Conservation (phyloP, 78 protist species). For the Planoprotostelium fungivorum region DNA sequence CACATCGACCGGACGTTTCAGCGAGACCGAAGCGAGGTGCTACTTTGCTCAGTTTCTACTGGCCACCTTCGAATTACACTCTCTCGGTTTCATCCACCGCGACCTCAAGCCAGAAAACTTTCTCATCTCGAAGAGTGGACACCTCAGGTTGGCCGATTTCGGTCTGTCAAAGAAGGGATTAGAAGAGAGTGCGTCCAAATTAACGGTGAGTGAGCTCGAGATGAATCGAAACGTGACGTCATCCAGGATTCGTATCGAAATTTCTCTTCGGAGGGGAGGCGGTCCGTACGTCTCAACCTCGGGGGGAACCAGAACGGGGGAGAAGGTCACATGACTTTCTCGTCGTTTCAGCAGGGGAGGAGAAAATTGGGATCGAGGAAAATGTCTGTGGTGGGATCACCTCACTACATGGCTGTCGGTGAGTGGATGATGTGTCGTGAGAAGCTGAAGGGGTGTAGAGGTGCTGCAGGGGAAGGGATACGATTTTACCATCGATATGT, state of each 20-base stretch:
- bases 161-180: conserved; percentile 76
- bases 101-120: conserved; percentile 90
- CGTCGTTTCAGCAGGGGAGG: background rate
- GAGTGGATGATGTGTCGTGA: background rate
- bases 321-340: background rate
- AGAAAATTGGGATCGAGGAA: background rate
- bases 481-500: background rate
- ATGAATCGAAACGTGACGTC: background rate
- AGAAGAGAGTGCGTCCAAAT: conserved; percentile 24
- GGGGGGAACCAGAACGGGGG: background rate
- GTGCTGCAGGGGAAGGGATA: background rate
- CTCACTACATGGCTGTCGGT: background rate
- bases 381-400: background rate
- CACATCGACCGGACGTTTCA: conserved; percentile 25
- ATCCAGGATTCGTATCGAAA: background rate
- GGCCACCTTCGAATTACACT: conserved; percentile 83
- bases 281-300: too few relatives aligned
- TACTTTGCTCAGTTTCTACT: conserved; percentile 82
- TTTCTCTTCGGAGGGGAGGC: background rate
- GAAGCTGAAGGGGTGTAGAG: background rate
- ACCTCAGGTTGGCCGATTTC: conserved; percentile 79
- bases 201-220: conserved; percentile 12
- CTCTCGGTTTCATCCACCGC: conserved; percentile 72
- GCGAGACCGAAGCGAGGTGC: conserved; percentile 67
- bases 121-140: conserved; percentile 63